phyloP scores from a whole-genome alignment of 73 alveolate genomes.

The Stentor coeruleus region DNA sequence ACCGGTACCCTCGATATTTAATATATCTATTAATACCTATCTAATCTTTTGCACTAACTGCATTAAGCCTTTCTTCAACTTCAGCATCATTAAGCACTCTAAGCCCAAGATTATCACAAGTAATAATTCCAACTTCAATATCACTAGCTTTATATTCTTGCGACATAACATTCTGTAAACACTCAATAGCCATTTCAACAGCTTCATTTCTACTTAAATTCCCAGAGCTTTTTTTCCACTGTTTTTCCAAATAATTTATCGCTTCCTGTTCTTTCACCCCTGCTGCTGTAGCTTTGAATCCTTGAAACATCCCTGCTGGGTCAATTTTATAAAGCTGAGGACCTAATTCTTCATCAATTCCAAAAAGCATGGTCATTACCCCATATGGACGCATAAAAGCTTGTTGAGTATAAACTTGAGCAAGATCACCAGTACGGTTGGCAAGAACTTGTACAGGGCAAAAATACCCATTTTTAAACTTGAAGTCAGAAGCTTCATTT shows the following conservation, averaged over 20 bases:
- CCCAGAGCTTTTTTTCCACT: conserved; percentile 71
- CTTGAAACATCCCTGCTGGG: conserved; percentile 92
- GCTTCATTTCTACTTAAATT: conserved; percentile 67
- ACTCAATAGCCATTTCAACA: conserved; percentile 74
- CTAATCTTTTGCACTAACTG: not conserved
- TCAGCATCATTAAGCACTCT: not conserved
- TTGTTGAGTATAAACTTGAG: conserved; percentile 79
- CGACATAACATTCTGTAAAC: conserved; percentile 56
- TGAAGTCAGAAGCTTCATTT: conserved; percentile 84
- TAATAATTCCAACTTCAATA: conserved; percentile 74
- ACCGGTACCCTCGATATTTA: too few species aligned
- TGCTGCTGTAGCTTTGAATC: conserved; percentile 78
- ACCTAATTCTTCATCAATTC: conserved; percentile 92
- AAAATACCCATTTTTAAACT: conserved; percentile 83
- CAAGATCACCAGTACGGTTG: conserved; percentile 76
- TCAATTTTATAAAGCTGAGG: conserved; percentile 90
- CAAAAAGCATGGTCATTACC: conserved; percentile 69
- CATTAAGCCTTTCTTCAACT: not conserved
- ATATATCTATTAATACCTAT: too few species aligned
- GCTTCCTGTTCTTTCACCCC: conserved; percentile 96
- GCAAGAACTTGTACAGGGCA: conserved; percentile 93
- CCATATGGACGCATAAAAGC: conserved; percentile 87
- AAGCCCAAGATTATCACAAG: not conserved
- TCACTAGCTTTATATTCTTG: conserved; percentile 87
- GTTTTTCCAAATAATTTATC: conserved; percentile 81